Evolutionary conservation across 148 eudicot species (phyloP).

Genomic region (Simmondsia chinensis): DNA sequence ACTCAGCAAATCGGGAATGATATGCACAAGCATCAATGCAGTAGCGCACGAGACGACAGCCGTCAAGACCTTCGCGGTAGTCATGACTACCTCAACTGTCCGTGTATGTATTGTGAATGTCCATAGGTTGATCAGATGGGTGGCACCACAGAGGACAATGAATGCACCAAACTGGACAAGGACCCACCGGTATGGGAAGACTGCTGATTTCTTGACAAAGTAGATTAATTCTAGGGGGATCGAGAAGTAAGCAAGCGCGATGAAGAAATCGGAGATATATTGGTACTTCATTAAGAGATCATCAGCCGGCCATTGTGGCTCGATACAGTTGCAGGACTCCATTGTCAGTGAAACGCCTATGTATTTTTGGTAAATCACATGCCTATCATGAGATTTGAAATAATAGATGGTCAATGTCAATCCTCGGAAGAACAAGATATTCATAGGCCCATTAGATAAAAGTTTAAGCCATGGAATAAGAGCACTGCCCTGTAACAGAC

Average conservation of each 20-base stretch:
- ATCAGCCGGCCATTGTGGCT: slow-evolving; percentile 83
- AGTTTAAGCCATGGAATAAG: too few relatives aligned
- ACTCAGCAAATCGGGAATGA: slow-evolving; percentile 84
- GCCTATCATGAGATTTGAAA: too few relatives aligned
- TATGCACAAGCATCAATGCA: slow-evolving; percentile 91
- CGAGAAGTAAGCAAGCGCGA: slow-evolving; percentile 92
- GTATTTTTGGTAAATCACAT: too few relatives aligned
- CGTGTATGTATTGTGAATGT: slow-evolving; percentile 61
- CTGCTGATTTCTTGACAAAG: slow-evolving; percentile 91
- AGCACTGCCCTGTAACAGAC: too few relatives aligned
- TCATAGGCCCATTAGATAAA: too few relatives aligned
- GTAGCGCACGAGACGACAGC: slow-evolving; percentile 89
- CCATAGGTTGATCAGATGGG: slow-evolving; percentile 87
- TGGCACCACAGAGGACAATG: slow-evolving; percentile 92
- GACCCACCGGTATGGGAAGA: slow-evolving; percentile 95
- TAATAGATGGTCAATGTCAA: too few relatives aligned
- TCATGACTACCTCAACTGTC: slow-evolving; percentile 80
- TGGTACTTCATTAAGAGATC: slow-evolving; percentile 90
- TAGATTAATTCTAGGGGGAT: slow-evolving; percentile 89
- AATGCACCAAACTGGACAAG: slow-evolving; percentile 97
- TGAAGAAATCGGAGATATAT: slow-evolving; percentile 92
- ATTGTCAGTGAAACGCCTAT: too few relatives aligned
- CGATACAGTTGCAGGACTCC: slow-evolving; percentile 89
- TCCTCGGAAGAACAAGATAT: too few relatives aligned
- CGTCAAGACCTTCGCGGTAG: slow-evolving; percentile 69